Evolutionary conservation across 306 rosid species (phyloP), one percentile per base, ranked within the genome.

Genomic region (Erythrophleum fordii): DNA sequence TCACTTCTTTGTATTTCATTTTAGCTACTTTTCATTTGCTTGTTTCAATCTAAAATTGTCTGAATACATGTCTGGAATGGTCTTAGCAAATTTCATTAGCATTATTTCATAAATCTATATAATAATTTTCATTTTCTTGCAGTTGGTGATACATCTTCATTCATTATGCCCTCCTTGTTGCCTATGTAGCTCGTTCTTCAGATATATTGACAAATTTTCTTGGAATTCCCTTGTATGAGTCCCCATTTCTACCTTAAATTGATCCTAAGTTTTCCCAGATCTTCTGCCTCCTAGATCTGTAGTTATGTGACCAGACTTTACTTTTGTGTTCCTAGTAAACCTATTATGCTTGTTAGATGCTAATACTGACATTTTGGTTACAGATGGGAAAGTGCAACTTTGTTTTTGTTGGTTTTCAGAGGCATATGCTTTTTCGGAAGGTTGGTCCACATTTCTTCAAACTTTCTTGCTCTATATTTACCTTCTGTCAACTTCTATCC

Each of bases 311-410:
- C 51, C 23, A 58, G 61, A 58, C 75, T 73, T 26, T 67, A 26
- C 44, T 49, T 26, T 78, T 34, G 31, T 72, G 13, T 82, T 84
- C 72, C 45, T 64, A 72, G 67, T 75, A 73, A 69, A 69, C 71
- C 69, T 74, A 76, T 34, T 72, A 75, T 80, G 76, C 46, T 70
- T 73, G 34, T 86, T 77, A 76, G 85, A 84, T 79, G 53, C 87
- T 91, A 84, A 93, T 80, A 31, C 76, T 81, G 72, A 86, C 80
- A 79, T 84, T 80, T 75, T 88, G 83, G 84, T 87, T 82, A 82
- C 91, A 93, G 95, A 82, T 93, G 97, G 98, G 95, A 79, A 85
- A 93, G 97, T 87, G 95, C 91, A 76, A 69, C 98, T 77, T 71
- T 91, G 76, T 89, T 93, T 88, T 87, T 95, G 39, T 83, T 90